phyloP scores from a whole-genome alignment of 345 rosid genomes.

The Gynandropsis gynandra region DNA sequence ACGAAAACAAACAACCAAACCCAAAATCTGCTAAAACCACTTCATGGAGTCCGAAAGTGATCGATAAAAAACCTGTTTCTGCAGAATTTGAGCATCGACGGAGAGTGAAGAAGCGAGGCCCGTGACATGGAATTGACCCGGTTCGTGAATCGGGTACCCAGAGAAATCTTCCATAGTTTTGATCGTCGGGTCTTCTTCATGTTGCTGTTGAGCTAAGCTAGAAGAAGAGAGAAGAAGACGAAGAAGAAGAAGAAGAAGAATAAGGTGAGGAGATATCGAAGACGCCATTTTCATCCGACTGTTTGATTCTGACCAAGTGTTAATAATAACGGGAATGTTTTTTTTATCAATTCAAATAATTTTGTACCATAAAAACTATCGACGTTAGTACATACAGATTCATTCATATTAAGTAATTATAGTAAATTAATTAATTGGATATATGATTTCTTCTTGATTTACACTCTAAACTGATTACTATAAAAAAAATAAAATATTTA shows the following conservation, averaged over 20 bases:
- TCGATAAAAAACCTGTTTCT: constrained; percentile 45
- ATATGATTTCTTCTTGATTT: no score
- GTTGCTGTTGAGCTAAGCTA: constrained; percentile 28
- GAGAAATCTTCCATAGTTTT: constrained; percentile 82
- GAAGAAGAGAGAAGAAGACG: constrained; percentile 24
- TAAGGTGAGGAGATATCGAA: constrained; percentile 17
- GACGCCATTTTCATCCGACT: constrained; percentile 20
- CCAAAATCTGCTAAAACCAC: no score
- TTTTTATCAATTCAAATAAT: background rate
- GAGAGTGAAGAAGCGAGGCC: constrained; percentile 43
- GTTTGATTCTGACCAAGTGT: constrained; percentile 13
- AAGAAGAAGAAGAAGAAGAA: constrained; percentile 18
- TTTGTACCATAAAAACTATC: no score
- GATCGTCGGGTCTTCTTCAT: constrained; percentile 46
- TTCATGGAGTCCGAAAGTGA: background rate
- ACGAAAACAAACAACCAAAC: background rate
- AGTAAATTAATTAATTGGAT: no score
- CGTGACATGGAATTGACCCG: constrained; percentile 25
- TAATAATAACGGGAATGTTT: background rate
- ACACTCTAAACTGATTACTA: no score
- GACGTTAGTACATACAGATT: no score
- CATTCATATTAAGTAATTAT: no score
- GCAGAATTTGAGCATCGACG: constrained; percentile 48
- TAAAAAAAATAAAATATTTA: no score
- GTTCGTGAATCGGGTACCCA: constrained; percentile 68